phyloP scores from a whole-genome alignment of 1,284 basidiomycete species.

The Singerocomus inundabilis region DNA sequence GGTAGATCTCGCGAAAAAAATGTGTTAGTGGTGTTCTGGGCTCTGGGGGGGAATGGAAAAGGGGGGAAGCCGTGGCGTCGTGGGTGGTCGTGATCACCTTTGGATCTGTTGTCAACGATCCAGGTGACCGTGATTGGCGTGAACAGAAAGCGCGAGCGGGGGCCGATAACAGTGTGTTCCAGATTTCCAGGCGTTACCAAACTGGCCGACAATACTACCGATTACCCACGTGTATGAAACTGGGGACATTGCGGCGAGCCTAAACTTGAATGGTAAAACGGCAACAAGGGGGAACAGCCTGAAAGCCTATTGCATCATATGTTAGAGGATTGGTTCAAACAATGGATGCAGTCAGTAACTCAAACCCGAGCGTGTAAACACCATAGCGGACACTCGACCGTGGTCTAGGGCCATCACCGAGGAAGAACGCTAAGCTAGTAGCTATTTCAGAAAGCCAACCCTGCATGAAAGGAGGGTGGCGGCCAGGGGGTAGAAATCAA shows the following conservation, averaged over 20 bases:
- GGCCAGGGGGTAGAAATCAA: background rate
- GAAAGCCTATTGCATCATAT: background rate
- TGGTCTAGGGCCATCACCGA: background rate
- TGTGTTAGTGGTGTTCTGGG: constrained; percentile 8
- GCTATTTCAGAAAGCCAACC: background rate
- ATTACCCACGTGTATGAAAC: constrained; percentile 8
- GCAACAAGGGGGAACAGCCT: background rate
- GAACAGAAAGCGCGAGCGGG: background rate
- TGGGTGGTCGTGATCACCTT: background rate
- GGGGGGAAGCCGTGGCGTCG: background rate
- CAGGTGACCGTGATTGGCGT: background rate
- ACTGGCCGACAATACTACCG: constrained; percentile 21
- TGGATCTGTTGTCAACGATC: background rate
- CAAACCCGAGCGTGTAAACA: background rate
- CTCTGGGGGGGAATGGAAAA: background rate
- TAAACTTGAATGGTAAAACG: background rate
- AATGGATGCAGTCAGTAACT: constrained; percentile 2
- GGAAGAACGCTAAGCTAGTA: background rate
- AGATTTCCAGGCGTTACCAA: constrained; percentile 7
- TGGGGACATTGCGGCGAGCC: constrained; percentile 5
- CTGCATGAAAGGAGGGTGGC: constrained; percentile 6
- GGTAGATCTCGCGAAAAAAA: constrained; percentile 14
- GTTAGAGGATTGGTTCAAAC: background rate
- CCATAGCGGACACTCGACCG: background rate
- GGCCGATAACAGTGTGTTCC: background rate